Evolutionary conservation across 78 protist species (phyloP).

Genomic region (Guillardia theta): DNA sequence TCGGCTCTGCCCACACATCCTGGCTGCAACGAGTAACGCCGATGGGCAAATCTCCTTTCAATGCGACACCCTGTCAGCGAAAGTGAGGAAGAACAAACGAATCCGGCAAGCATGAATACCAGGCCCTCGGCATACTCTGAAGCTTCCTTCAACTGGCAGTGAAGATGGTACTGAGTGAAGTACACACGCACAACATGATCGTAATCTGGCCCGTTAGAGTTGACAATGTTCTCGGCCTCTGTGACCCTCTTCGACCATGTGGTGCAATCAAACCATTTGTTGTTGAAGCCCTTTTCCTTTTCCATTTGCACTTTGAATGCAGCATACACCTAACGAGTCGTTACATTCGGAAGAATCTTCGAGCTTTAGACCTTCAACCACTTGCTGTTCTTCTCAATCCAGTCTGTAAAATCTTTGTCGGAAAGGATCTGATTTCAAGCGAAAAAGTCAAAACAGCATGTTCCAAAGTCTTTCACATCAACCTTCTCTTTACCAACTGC

Average conservation of each 20-base stretch:
- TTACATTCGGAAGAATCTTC: too few relatives aligned
- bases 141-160: slow-evolving; percentile 51
- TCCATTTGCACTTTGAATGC: slow-evolving; percentile 9
- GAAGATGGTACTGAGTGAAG: slow-evolving; percentile 78
- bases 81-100: too few relatives aligned
- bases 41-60: slow-evolving; percentile 91
- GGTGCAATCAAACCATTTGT: slow-evolving; percentile 27
- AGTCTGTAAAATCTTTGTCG: neutral
- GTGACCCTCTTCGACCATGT: neutral
- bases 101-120: too few relatives aligned
- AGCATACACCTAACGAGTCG: neutral
- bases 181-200: slow-evolving; percentile 13
- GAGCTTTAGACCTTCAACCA: neutral
- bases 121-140: neutral
- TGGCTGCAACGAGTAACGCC: slow-evolving; percentile 71
- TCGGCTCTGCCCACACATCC: slow-evolving; percentile 37
- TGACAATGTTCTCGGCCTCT: neutral
- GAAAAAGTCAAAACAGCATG: neutral
- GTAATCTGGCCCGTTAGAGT: neutral
- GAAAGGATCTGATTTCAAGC: neutral
- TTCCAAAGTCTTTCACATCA: neutral
- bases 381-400: neutral
- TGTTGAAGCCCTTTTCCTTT: slow-evolving; percentile 22
- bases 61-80: slow-evolving; percentile 68
- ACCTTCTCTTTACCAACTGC: neutral